These are phyloP conservation scores for Populus simonii DNA, from an alignment of 345 rosid species.

Conservation along the genomic window DNA sequence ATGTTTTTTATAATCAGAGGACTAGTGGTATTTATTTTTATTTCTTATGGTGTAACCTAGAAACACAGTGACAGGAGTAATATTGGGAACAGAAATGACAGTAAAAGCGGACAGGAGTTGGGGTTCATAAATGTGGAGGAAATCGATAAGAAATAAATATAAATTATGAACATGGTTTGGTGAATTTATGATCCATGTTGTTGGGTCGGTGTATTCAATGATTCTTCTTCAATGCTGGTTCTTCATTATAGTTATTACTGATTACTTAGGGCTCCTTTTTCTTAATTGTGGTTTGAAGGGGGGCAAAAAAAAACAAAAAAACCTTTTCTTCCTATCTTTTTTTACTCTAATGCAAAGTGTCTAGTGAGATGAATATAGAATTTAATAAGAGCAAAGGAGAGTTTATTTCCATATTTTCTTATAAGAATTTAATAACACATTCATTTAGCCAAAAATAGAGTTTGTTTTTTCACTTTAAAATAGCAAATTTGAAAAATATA, in stretches of 20 bases:
- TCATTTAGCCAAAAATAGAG: too few species aligned
- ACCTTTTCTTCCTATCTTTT: too few species aligned
- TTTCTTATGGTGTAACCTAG: neutral
- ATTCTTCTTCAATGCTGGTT: constrained; percentile 10
- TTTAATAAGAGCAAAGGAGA: too few species aligned
- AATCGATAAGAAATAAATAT: constrained; percentile 13
- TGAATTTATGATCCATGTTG: constrained; percentile 25
- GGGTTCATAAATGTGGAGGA: constrained; percentile 40
- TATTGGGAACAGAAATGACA: constrained; percentile 13
- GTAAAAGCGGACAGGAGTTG: constrained; percentile 23
- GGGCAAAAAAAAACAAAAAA: too few species aligned
- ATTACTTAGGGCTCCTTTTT: too few species aligned
- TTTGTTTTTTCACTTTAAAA: too few species aligned
- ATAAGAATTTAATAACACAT: too few species aligned
- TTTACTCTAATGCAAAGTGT: too few species aligned
- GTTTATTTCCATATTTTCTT: too few species aligned
- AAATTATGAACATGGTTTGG: constrained; percentile 1
- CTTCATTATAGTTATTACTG: neutral
- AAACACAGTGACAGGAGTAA: neutral
- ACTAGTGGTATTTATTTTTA: neutral
- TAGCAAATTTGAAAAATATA: too few species aligned
- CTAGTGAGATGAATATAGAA: neutral
- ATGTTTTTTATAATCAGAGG: neutral
- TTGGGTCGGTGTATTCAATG: constrained; percentile 39
- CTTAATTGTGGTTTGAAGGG: too few species aligned